Evolutionary conservation across 2,329 filamentous ascomycete species (phyloP), one percentile per base, ranked within the genome.

Genomic region (Bisporella sp.): DNA sequence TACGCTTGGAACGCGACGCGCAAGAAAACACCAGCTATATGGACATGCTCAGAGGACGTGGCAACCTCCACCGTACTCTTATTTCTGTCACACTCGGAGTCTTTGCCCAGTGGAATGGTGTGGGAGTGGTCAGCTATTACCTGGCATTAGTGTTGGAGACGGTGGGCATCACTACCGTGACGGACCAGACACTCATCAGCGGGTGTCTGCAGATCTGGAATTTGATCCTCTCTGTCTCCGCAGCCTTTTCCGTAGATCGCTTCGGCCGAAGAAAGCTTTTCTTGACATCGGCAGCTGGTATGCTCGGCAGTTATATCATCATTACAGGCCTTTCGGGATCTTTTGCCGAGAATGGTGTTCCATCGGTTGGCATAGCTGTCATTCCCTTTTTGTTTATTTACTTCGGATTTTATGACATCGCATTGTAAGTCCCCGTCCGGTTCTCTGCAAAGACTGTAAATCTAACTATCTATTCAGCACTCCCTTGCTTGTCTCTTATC

Each of bases 301-400:
- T 60, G 57, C 31, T 56, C 12, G 61, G 51, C 49, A 66, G 42
- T 60, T 65, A 55, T 31, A 50, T 45, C 8, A 57, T 7, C 53
- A 62, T 45, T 65, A 63, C 50, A 54, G 63, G 37, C 5, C 46
- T 48, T 9, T 46, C 51, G 4, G 51, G 49, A 4, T 31, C 43
- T 6, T 54, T 52, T 49, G 40, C 50, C 11, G 48, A 46, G 11
- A 32, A 45, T 9, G 21, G 13, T 5, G 39, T 29, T 11, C 40
- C 56, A 9, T 41, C 50, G 5, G 37, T 45, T 13, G 55, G 47
- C 8, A 47, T 45, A 32, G 49, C 48, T 30, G 54, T 55, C 50
- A 67, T 73, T 50, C 65, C 66, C 51, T 70, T 75, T 64, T 71
- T 76, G 56, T 76, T 69, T 64, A 64, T 76, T 48, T 74, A 71